Evolutionary conservation across 2,329 filamentous ascomycete species (phyloP).

Genomic region (Tympanopsis confertula): DNA sequence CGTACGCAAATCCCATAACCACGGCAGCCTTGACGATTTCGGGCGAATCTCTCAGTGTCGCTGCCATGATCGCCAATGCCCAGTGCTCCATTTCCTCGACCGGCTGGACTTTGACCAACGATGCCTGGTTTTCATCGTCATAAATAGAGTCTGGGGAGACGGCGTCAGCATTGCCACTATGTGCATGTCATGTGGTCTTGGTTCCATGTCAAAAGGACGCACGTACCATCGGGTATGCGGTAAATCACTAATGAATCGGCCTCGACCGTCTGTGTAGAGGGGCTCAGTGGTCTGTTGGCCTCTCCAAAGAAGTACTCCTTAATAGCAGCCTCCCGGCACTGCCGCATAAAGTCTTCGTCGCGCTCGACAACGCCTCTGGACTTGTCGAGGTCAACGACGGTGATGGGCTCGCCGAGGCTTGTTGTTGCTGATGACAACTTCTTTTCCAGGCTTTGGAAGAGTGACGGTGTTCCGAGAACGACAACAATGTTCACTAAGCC

Average conservation of each 20-base stretch:
- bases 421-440: slow-evolving; percentile 49
- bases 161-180: slow-evolving; percentile 4
- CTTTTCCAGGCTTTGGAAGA: slow-evolving; percentile 64
- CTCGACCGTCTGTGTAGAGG: slow-evolving; percentile 75
- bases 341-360: slow-evolving; percentile 63
- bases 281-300: slow-evolving; percentile 63
- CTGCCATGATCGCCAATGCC: slow-evolving; percentile 75
- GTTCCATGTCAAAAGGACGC: too few relatives aligned
- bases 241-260: slow-evolving; percentile 67
- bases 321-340: slow-evolving; percentile 63
- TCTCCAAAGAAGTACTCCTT: slow-evolving; percentile 93
- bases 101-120: slow-evolving; percentile 54
- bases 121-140: slow-evolving; percentile 19
- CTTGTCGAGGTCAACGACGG: slow-evolving; percentile 68
- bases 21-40: slow-evolving; percentile 68
- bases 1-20: slow-evolving; percentile 86
- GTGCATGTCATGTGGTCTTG: too few relatives aligned
- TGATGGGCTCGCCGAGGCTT: slow-evolving; percentile 54
- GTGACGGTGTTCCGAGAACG: slow-evolving; percentile 66
- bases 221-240: slow-evolving; percentile 49
- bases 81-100: slow-evolving; percentile 65
- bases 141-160: slow-evolving; percentile 13
- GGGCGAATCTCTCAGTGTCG: slow-evolving; percentile 54
- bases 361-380: slow-evolving; percentile 76
- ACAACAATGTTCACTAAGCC: slow-evolving; percentile 63